These are phyloP conservation scores for Chlorella sp. DNA, from an alignment of 139 green algal genomes.

Conservation along the genomic window DNA sequence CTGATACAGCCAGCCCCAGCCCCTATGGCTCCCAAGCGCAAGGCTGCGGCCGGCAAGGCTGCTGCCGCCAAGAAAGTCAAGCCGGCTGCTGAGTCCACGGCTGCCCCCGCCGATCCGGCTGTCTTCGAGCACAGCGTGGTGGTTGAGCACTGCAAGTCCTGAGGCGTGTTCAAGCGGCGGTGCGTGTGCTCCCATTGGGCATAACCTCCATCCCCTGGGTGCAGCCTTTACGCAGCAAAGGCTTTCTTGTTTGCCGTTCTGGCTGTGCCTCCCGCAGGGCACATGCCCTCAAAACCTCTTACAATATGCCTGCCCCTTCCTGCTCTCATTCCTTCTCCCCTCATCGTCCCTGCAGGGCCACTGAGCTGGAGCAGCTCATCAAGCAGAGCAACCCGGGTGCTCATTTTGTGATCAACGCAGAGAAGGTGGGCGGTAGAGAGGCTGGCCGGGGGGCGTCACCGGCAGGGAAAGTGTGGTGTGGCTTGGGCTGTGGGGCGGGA, in stretches of 20 bases:
- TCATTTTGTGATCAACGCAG: slow-evolving; percentile 7
- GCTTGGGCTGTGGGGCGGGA: not conserved
- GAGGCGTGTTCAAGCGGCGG: slow-evolving; percentile 41
- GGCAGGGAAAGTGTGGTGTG: not conserved
- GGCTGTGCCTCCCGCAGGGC: not conserved
- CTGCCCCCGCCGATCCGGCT: not conserved
- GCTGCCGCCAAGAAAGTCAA: slow-evolving; percentile 15
- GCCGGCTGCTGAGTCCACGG: not conserved
- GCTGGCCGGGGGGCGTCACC: not conserved
- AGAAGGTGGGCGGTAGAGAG: slow-evolving; percentile 12
- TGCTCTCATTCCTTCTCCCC: not conserved
- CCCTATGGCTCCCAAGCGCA: slow-evolving; percentile 36
- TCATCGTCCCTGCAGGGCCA: slow-evolving; percentile 1
- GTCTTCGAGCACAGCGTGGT: not conserved
- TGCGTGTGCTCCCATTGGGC: not conserved
- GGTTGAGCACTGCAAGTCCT: slow-evolving; percentile 33
- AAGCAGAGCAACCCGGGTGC: not conserved
- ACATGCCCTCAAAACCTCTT: not conserved
- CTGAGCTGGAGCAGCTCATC: slow-evolving; percentile 36
- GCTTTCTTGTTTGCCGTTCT: not conserved
- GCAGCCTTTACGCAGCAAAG: no score
- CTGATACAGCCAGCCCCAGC: no score
- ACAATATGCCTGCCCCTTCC: not conserved
- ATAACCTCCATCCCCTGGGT: not conserved
- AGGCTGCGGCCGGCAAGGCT: not conserved